Conservation (phyloP, 2,329 filamentous ascomycete genomes). For the Coleophoma crateriformis region DNA sequence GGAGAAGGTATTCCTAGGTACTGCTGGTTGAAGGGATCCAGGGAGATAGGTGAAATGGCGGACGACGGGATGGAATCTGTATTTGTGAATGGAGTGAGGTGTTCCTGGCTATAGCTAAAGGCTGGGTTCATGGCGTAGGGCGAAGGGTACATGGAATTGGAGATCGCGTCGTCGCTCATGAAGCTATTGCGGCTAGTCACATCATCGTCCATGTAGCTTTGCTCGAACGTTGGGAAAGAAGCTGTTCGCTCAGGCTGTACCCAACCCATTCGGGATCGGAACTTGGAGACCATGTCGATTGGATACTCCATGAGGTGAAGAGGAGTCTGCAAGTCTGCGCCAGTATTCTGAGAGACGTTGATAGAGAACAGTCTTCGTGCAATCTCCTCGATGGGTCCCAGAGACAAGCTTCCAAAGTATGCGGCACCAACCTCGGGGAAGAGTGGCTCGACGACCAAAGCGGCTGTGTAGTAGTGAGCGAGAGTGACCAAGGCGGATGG, state of each 20-base stretch:
- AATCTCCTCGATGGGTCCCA: slow-evolving; percentile 82
- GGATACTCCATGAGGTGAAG: slow-evolving; percentile 68
- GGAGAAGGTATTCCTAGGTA: slow-evolving; percentile 61
- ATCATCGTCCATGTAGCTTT: slow-evolving; percentile 34
- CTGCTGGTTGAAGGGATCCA: slow-evolving; percentile 49
- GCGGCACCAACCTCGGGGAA: slow-evolving; percentile 88
- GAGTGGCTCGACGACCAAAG: slow-evolving; percentile 80
- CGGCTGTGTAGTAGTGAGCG: slow-evolving; percentile 86
- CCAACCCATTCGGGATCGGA: slow-evolving; percentile 67
- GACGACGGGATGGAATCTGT: slow-evolving; percentile 39
- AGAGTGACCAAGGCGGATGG: slow-evolving; percentile 76
- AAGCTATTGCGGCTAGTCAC: background rate
- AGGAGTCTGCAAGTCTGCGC: slow-evolving; percentile 54
- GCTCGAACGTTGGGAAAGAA: slow-evolving; percentile 56
- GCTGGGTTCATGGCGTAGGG: slow-evolving; percentile 47
- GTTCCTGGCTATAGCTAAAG: slow-evolving; percentile 61
- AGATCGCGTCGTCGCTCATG: slow-evolving; percentile 23
- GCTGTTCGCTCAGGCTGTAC: slow-evolving; percentile 50
- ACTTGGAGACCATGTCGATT: slow-evolving; percentile 62
- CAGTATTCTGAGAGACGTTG: slow-evolving; percentile 52
- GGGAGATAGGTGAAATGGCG: slow-evolving; percentile 47
- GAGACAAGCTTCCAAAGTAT: slow-evolving; percentile 77
- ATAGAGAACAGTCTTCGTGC: slow-evolving; percentile 67
- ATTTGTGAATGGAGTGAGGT: slow-evolving; percentile 46
- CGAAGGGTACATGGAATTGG: slow-evolving; percentile 40